Base-by-base conservation (phyloP, 805 yeast species). In the Yamadazyma olivae region DNA sequence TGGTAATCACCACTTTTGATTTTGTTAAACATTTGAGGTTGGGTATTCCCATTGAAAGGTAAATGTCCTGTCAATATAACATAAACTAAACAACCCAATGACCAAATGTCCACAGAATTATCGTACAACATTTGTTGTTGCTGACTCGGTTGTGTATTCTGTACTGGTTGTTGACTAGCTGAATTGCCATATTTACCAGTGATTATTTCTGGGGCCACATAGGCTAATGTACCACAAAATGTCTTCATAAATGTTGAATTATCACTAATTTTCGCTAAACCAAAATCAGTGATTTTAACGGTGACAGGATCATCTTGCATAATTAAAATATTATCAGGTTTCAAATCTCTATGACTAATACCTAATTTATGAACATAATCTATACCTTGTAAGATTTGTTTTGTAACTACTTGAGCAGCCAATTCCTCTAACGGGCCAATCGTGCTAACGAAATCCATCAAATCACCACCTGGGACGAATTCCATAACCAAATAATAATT, bases 161-260 rank as follows among this genome's bases (percentile, higher is more conserved):
- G n/a, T n/a, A n/a, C n/a, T 10, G 18, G 19, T 22, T 17, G 32
- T 4, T 20, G 19, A 35, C 53, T 57, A 28, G 66, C 51, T n/a
- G n/a, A n/a, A 45, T 47, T 46, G 14, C 75, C 79, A 47, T 66
- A 71, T 41, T 75, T 75, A 2, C 81, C 81, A 4, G 76, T 67
- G 20, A 77, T 72, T 6, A 93, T 88, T 57, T 93, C 99, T 0
- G 99, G 99, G 0, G 99, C 99, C 33, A 93, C 83, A 52, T 93
- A 93, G 2, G 98, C 97, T 44, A 93, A 59, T 0, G 99, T 93
- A 1, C 99, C 99, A 63, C 99, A 93, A 51, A 93, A 93, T 0
- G 99, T 91, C 56, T 88, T 90, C 84, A 93, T 82, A 44, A 84
- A 79, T 2, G 95, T 79, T 7, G 89, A 83, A 35, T 79, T 80